Evolutionary conservation across 352 stramenopile species (phyloP).

Genomic region (Globisporangium middletonii): DNA sequence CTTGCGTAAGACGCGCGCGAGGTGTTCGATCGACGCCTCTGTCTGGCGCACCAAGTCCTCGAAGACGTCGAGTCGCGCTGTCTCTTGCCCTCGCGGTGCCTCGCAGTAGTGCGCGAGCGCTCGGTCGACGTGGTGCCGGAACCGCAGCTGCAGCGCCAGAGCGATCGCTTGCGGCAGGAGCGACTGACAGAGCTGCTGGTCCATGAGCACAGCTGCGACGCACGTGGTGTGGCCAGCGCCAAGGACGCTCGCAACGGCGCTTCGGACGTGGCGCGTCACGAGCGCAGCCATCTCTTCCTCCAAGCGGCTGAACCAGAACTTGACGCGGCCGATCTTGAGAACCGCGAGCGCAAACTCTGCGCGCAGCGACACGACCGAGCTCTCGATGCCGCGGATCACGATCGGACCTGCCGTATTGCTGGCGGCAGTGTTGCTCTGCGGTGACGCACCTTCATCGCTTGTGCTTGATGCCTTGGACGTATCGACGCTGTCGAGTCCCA

Average conservation of each 20-base stretch:
- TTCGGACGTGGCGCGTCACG: conserved; percentile 30
- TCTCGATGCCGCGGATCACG: conserved; percentile 9
- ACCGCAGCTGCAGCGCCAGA: conserved; percentile 9
- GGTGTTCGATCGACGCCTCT: neutral
- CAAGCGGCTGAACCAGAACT: conserved; percentile 58
- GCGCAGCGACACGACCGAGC: neutral
- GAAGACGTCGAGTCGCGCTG: neutral
- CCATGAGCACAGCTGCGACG: neutral
- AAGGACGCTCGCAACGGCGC: conserved; percentile 19
- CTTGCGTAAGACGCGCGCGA: neutral
- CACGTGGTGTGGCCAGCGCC: conserved; percentile 1
- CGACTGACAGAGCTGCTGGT: conserved; percentile 4
- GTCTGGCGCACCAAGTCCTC: conserved; percentile 3
- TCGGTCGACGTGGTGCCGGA: conserved; percentile 11
- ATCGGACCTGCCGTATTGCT: neutral
- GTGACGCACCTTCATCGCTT: neutral
- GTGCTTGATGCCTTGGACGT: neutral
- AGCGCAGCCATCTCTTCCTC: conserved; percentile 55
- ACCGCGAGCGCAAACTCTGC: conserved; percentile 26
- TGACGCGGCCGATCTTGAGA: conserved; percentile 59
- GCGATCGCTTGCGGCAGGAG: conserved; percentile 10
- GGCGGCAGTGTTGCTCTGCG: neutral
- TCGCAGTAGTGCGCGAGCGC: neutral
- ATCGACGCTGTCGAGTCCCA: neutral
- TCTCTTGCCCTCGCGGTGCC: neutral